Conservation (phyloP, 306 rosid species). For the Cucumis cinereus region DNA sequence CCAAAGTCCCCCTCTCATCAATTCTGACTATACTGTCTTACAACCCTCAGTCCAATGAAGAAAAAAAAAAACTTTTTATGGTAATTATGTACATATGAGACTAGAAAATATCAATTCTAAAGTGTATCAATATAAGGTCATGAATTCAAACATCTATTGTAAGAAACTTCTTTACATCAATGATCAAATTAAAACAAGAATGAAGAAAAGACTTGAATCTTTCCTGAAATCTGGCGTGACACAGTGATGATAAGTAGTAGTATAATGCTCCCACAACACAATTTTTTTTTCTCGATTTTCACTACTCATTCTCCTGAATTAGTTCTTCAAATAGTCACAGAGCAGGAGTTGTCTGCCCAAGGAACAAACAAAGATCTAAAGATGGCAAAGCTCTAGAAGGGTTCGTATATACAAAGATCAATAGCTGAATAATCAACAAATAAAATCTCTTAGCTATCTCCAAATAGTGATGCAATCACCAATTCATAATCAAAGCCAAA, state of each 20-base stretch:
- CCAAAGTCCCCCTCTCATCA: not conserved
- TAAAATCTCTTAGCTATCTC: constrained; percentile 35
- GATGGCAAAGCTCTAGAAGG: not conserved
- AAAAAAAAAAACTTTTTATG: not conserved
- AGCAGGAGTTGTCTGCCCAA: not conserved
- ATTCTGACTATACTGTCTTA: not conserved
- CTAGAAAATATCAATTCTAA: not conserved
- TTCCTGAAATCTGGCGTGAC: not conserved
- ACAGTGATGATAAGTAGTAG: not conserved
- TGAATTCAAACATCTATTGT: not conserved
- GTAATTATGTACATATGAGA: not conserved
- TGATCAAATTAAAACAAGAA: not conserved
- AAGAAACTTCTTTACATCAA: not conserved
- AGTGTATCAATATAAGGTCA: not conserved
- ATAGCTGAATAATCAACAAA: not conserved
- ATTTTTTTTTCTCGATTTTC: not conserved
- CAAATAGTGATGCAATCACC: constrained; percentile 52
- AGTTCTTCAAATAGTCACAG: not conserved
- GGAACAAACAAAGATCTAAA: not conserved
- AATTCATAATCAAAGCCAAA: constrained; percentile 49
- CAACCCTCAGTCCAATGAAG: not conserved
- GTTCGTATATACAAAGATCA: constrained; percentile 1
- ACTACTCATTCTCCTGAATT: not conserved
- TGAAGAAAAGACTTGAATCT: not conserved
- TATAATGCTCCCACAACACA: not conserved